Base-by-base conservation (phyloP, 2,329 filamentous ascomycete species). In the Fusarium veterinarium region DNA sequence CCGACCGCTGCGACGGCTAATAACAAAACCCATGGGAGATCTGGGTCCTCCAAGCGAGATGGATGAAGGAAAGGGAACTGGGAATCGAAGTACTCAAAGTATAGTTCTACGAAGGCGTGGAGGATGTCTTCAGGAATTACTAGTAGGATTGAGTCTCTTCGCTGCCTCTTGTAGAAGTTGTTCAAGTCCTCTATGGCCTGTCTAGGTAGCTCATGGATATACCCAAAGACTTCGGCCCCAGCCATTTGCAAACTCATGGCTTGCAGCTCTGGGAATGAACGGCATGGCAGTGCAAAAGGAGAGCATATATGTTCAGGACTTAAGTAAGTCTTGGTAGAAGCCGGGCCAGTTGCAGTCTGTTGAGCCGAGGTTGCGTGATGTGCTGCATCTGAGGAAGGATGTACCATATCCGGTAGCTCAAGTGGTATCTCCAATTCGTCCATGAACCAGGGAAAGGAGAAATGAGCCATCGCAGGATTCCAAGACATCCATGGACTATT, bases 101-200 rank as follows among this genome's bases (percentile, higher is more conserved):
- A 64, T 0, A 64, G n/a, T 8, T 64, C 60, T 1, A 61, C 37
- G 7, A 51, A 61, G 0, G 44, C 44, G 11, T 51, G 37, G 2
- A 64, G 10, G 0, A 64, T 23, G 1, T 25, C 2, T 0, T 1
- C 0, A 0, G 44, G 30, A 1, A 64, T 16, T 0, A 0, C 5
- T 25, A 4, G 3, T 9, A 4, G 2, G n/a, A 5, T 4, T 5
- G 0, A 2, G 1, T 38, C 60, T 13, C 3, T 3, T 2, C 1
- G 6, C 8, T 64, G 60, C 0, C 8, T 51, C 10, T 31, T 38
- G 31, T 64, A 51, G 4, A 64, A 64, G 1, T 9, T 4, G 1
- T 44, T 49, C 10, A 61, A 8, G 0, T 17, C 31, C 6, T 61
- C 23, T 5, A 37, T 5, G 1, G 37, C 56, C 0, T 28, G 16